Evolutionary conservation across 2,329 filamentous ascomycete genomes (phyloP), one percentile per base, ranked within the genome.

Genomic region (Pseudofabraea citricarpa): DNA sequence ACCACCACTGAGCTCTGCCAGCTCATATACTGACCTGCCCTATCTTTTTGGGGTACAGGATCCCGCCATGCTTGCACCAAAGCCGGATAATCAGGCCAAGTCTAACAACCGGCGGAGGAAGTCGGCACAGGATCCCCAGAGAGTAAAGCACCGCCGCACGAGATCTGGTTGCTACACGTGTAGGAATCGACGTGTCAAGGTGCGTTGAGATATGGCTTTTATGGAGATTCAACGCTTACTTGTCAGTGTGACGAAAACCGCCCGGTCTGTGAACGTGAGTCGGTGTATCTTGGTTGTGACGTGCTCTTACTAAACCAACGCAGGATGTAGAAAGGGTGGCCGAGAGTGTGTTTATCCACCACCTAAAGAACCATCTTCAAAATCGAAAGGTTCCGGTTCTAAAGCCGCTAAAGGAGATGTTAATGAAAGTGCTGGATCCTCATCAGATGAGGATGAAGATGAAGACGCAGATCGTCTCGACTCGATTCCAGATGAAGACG

Each of bases 141-240:
- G 57, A 58, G 85, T 94, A 54, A 97, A 97, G 66, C 91, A 97
- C 63, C 85, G 90, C 49, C 81, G 93, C 54, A 97, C 93, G 33
- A 78, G 93, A 56, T 96, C 90, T 51, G 93, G 93, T 21, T 98
- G 93, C 68, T 96, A 79, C 61, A 97, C 90, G 36, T 98, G 93
- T 65, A 79, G 93, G 46, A 84, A 83, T 56, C 79, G 93, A 53
- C 80, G 93, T 63, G 90, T 97, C 40, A 97, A 85, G 74, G 81
- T 82, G 69, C 52, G 60, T 39, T 40, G 12, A 16, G 13, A n/a
- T 31, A n/a, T n/a, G n/a, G n/a, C n/a, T n/a, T n/a, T n/a, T n/a
- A n/a, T n/a, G n/a, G n/a, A n/a, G 35, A 32, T 46, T 56, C 47
- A 55, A 32, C 48, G 42, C 59, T 65, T 51, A 65, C 32, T 42